phyloP scores from a whole-genome alignment of 2,329 filamentous ascomycete species.

The Stachybotrys chlorohalonatus region DNA sequence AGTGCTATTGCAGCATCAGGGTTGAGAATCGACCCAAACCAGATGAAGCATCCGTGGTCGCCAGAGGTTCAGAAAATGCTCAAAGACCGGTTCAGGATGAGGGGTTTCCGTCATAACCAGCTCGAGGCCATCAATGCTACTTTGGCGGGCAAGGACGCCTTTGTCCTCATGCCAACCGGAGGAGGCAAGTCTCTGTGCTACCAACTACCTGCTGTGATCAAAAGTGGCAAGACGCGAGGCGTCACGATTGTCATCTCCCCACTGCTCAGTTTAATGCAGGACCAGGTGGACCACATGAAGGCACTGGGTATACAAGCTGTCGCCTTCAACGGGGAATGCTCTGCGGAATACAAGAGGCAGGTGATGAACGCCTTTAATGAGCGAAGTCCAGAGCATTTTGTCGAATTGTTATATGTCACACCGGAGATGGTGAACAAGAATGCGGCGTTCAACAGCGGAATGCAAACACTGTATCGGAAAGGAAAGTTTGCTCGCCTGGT shows the following conservation, averaged over 20 bases:
- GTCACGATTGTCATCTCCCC: conserved; percentile 95
- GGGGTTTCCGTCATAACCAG: conserved; percentile 83
- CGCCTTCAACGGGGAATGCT: conserved; percentile 71
- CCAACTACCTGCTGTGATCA: conserved; percentile 81
- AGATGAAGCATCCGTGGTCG: conserved; percentile 72
- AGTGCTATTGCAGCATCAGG: conserved; percentile 12
- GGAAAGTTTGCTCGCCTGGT: conserved; percentile 79
- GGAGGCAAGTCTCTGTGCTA: conserved; percentile 97
- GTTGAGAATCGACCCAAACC: conserved; percentile 34
- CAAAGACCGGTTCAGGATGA: conserved; percentile 74
- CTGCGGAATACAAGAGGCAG: conserved; percentile 49
- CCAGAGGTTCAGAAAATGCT: conserved; percentile 73
- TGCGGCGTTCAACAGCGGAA: conserved; percentile 51
- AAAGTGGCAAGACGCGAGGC: conserved; percentile 70
- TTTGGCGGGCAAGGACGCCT: conserved; percentile 76
- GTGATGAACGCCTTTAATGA: conserved; percentile 58
- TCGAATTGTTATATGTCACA: conserved; percentile 89
- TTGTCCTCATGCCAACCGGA: conserved; percentile 95
- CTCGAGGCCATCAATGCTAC: conserved; percentile 95
- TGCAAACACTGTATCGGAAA: conserved; percentile 60
- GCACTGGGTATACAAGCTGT: conserved; percentile 69
- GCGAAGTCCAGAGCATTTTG: conserved; percentile 59
- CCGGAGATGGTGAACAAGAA: conserved; percentile 95
- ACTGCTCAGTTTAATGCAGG: conserved; percentile 90
- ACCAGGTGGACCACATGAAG: conserved; percentile 80